These are phyloP conservation scores for Mycosphaerella sp. DNA, from an alignment of 2,329 filamentous ascomycete species.

Conservation along the genomic window DNA sequence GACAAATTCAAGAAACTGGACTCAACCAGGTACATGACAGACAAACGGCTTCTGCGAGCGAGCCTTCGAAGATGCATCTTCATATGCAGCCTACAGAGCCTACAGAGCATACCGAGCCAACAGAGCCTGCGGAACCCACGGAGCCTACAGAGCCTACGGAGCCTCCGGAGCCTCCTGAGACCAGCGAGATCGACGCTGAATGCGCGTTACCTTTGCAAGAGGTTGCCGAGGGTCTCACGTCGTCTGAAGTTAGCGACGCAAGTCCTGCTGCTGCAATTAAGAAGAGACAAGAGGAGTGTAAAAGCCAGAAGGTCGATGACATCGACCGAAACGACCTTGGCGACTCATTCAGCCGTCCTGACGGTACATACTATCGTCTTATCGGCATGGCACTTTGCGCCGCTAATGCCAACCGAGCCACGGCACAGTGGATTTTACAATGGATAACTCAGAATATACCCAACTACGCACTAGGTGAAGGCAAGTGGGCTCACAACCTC, in stretches of 20 bases:
- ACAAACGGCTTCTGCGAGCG: no score
- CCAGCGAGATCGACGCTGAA: not conserved
- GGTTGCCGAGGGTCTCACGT: no score
- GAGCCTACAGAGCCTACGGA: no score
- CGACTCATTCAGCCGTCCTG: slow-evolving; percentile 19
- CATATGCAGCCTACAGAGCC: no score
- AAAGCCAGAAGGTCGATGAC: not conserved
- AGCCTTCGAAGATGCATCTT: no score
- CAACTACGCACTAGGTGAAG: slow-evolving; percentile 16
- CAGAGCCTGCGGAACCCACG: no score
- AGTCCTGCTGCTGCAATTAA: not conserved
- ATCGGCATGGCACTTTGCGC: slow-evolving; percentile 30
- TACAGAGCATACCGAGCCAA: no score
- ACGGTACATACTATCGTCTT: slow-evolving; percentile 20
- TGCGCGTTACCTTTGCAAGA: not conserved
- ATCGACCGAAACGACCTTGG: slow-evolving; percentile 18
- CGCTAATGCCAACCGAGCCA: slow-evolving; percentile 21
- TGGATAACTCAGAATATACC: slow-evolving; percentile 31
- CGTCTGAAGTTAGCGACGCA: not conserved
- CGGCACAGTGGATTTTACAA: slow-evolving; percentile 14
- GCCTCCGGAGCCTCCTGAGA: no score
- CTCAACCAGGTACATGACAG: no score
- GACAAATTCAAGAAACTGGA: no score
- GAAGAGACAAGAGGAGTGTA: not conserved
- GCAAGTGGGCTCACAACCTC: slow-evolving; percentile 17